Evolutionary conservation across 225 moss, liverwort and hornwort species (phyloP), one percentile per base, ranked within the genome.

Genomic region (Marchantia polymorpha): DNA sequence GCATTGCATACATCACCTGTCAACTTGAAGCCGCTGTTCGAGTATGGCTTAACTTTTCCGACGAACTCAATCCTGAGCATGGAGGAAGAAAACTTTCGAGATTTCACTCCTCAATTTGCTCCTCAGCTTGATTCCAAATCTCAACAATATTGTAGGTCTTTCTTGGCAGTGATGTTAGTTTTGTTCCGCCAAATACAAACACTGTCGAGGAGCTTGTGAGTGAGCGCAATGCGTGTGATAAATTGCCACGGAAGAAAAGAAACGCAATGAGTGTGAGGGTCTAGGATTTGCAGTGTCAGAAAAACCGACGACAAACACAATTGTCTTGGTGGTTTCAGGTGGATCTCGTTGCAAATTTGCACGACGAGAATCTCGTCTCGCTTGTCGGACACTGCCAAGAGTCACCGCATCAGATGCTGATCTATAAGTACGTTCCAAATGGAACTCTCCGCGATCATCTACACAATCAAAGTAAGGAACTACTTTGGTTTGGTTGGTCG

Each of bases 371-470:
- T 25, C 66, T 78, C 23, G 78, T 78, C 12, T 14, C 64, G 10
- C 78, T 78, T 52, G 52, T 78, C 12, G 78, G 78, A 65, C 68
- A 78, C 25, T 78, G 78, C 47, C 52, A 78, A 29, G 78, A 78
- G 29, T 65, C 65, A 26, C 65, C 65, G 27, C 78, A 78, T 50
- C 78, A 78, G 68, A 78, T 78, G 65, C 66, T 78, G 68, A 52
- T 78, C 20, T 78, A 67, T 12, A 16, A 26, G 7, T 67, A 50
- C 52, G 27, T 78, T 15, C 31, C 51, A 4, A 78, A 78, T 17
- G 78, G 78, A 66, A 67, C 64, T 26, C 68, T 78, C 12, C 67
- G 67, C 1, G 65, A 65, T 29, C 78, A 78, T 65, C 27, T 78
- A 16, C 52, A 68, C 2, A 52, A 31, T 54, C 46, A 29, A 19